phyloP scores from a whole-genome alignment of 2,329 filamentous ascomycete species.

The Aspergillus sp. region DNA sequence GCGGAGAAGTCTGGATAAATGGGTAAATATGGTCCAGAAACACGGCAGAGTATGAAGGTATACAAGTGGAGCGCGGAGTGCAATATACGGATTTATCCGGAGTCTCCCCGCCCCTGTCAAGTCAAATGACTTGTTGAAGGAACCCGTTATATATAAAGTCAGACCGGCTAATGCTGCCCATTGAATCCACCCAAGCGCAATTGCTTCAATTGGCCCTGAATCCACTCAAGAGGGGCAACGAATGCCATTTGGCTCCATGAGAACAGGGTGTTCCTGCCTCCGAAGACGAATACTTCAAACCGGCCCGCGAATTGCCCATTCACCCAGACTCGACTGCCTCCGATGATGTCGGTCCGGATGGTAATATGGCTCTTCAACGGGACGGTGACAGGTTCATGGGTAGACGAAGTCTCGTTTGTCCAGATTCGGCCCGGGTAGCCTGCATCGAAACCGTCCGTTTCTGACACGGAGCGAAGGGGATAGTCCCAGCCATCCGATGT shows the following conservation, averaged over 20 bases:
- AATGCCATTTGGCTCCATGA: constrained; percentile 59
- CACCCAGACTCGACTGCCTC: constrained; percentile 51
- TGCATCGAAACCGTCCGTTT: constrained; percentile 45
- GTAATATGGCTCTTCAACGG: constrained; percentile 33
- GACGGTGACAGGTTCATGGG: constrained; percentile 42
- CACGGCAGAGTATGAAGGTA: not conserved
- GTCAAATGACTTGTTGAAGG: not conserved
- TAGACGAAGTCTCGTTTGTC: constrained; percentile 47
- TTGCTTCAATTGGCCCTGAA: constrained; percentile 9
- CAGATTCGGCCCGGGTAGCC: constrained; percentile 53
- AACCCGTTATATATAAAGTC: not conserved
- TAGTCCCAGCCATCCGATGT: constrained; percentile 46
- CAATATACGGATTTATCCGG: not conserved
- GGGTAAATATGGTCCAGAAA: not conserved
- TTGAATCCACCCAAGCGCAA: constrained; percentile 6
- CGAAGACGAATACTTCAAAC: constrained; percentile 56
- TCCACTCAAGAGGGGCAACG: constrained; percentile 47
- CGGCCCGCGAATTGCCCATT: constrained; percentile 46
- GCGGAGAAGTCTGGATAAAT: not conserved
- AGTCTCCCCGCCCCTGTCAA: not conserved
- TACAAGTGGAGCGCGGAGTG: too few relatives aligned
- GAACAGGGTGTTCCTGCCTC: constrained; percentile 50
- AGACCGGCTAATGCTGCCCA: not conserved
- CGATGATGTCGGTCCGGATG: constrained; percentile 45
- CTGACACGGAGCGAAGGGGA: constrained; percentile 47